Base-by-base conservation (phyloP, 495 filamentous ascomycete species). In the Daldinia grandis region DNA sequence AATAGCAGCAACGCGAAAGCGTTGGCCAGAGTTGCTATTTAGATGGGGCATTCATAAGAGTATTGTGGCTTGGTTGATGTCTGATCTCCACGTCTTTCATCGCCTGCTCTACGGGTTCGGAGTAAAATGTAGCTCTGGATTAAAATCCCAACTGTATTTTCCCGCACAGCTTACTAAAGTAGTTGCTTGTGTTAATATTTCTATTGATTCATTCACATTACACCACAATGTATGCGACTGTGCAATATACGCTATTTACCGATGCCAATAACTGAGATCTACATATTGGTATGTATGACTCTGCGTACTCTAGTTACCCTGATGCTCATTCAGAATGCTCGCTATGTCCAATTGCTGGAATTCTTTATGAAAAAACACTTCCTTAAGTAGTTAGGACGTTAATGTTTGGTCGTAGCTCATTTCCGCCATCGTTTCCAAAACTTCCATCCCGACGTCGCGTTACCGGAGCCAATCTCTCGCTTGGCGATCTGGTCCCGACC, bases 401-500 rank as follows among this genome's bases (percentile, higher is more conserved):
- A 63, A 42, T 51, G 4, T 50, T 62, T 17, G 27, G 27, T 63
- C 65, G 2, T 73, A 25, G 61, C 61, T 75, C 64, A 77, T 69
- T 33, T 62, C 56, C 69, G 69, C 74, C 75, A 75, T 64, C 76
- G 76, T 71, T 69, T 71, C 83, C 83, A 85, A 62, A 85, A 84
- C 64, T 78, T 81, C 82, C 82, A 85, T 69, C 78, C 75, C 17
- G 74, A 73, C 7, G 63, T 17, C 15, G 66, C 44, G 14, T 64
- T 58, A 38, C 75, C 57, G 37, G 35, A 62, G 28, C 71, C 58
- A 4, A 28, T 57, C 42, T 81, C 80, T 25, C 80, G 66, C 72
- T 82, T 83, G 24, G 74, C 62, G 14, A 78, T 73, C 42, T 77
- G 73, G 38, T 85, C 83, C 3, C 78, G 80, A 38, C 88, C 85